These are phyloP conservation scores for Hanseniaspora pseudoguilliermondii DNA, from an alignment of 805 yeast species.

Conservation along the genomic window DNA sequence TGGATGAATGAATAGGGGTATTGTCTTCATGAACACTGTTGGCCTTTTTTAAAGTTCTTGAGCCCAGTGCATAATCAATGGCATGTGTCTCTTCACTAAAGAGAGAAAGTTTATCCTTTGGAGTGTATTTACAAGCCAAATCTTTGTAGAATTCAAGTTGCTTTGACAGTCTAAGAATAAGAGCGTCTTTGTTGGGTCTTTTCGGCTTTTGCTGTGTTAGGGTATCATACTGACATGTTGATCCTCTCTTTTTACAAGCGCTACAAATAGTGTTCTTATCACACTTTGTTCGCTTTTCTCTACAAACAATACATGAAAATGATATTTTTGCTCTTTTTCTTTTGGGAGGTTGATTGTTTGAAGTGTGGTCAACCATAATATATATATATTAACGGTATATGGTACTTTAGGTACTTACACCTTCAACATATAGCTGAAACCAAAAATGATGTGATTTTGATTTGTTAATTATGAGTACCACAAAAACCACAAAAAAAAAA, in stretches of 20 bases:
- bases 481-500: too few species aligned
- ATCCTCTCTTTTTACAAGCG: slow-evolving; percentile 22
- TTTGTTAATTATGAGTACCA: too few species aligned
- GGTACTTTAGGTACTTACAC: background rate
- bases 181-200: slow-evolving; percentile 24
- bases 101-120: background rate
- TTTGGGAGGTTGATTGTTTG: background rate
- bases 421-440: too few species aligned
- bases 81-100: slow-evolving; percentile 10
- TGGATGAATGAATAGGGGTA: too few species aligned
- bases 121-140: slow-evolving; percentile 17
- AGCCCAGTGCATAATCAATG: slow-evolving; percentile 9
- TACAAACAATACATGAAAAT: slow-evolving; percentile 26
- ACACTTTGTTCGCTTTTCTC: slow-evolving; percentile 26
- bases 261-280: slow-evolving; percentile 26
- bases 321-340: slow-evolving; percentile 25
- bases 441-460: too few species aligned
- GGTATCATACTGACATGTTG: slow-evolving; percentile 25
- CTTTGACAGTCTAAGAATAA: slow-evolving; percentile 22
- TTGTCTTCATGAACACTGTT: background rate
- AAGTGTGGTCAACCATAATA: background rate
- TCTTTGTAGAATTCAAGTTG: slow-evolving; percentile 26
- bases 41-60: slow-evolving; percentile 1
- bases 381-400: background rate
- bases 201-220: slow-evolving; percentile 25